phyloP scores from a whole-genome alignment of 2,329 filamentous ascomycete genomes.

The Moelleriella libera region DNA sequence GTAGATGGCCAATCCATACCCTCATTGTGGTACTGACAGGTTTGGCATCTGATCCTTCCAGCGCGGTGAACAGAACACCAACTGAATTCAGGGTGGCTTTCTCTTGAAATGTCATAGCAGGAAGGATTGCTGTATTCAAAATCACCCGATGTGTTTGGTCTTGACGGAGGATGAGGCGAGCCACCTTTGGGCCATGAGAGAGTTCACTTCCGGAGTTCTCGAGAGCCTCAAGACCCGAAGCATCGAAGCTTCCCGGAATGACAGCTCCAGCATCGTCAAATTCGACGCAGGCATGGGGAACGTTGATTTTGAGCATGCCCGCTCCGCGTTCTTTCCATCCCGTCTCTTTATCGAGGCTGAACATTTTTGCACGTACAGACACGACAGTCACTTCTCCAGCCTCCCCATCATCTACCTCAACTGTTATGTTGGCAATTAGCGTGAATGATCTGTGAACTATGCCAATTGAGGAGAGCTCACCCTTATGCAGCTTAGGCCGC shows the following conservation, averaged over 20 bases:
- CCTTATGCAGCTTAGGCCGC: constrained; percentile 52
- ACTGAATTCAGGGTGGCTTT: constrained; percentile 60
- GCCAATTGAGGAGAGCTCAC: constrained; percentile 41
- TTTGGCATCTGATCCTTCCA: constrained; percentile 39
- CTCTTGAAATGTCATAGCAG: constrained; percentile 66
- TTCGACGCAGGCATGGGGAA: constrained; percentile 41
- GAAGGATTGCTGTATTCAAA: constrained; percentile 70
- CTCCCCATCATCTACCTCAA: constrained; percentile 71
- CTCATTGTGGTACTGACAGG: constrained; percentile 47
- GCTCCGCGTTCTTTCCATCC: constrained; percentile 85
- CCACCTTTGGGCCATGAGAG: constrained; percentile 25
- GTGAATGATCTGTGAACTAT: neutral
- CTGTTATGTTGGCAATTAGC: constrained; percentile 21
- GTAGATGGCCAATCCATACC: constrained; percentile 20
- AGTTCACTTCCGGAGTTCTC: constrained; percentile 16
- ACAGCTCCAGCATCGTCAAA: constrained; percentile 36
- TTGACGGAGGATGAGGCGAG: constrained; percentile 78
- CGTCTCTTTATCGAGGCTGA: constrained; percentile 55
- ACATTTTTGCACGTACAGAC: constrained; percentile 71
- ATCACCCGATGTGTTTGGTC: constrained; percentile 80
- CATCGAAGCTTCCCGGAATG: constrained; percentile 41
- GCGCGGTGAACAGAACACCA: constrained; percentile 51
- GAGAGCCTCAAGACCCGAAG: constrained; percentile 33
- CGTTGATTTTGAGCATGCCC: constrained; percentile 76
- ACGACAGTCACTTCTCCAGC: constrained; percentile 66